Conservation (phyloP, 2,329 filamentous ascomycete species). For the Whalleya microplaca region DNA sequence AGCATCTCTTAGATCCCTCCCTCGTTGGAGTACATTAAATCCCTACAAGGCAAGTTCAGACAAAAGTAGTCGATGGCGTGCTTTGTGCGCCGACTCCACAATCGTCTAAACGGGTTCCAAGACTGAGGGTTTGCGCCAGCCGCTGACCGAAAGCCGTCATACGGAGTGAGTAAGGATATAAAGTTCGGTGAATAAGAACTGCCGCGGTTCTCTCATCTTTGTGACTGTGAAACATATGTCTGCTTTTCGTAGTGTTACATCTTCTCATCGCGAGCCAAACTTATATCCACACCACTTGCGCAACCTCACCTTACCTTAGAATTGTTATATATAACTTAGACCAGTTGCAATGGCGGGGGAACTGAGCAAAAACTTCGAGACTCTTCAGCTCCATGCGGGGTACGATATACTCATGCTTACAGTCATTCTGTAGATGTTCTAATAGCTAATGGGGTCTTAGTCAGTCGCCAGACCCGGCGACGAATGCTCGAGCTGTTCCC, state of each 20-base stretch:
- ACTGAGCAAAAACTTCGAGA: conserved; percentile 72
- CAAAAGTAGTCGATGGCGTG: conserved; percentile 23
- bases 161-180: conserved; percentile 2
- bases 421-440: neutral
- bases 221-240: no score
- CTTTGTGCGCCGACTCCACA: conserved; percentile 18
- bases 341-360: conserved; percentile 46
- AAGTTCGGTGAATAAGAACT: neutral
- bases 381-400: conserved; percentile 84
- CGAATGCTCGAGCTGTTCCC: conserved; percentile 87
- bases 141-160: conserved; percentile 10
- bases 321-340: conserved; percentile 4
- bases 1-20: neutral
- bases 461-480: conserved; percentile 77
- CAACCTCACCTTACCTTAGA: neutral
- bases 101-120: conserved; percentile 9
- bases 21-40: conserved; percentile 2
- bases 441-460: conserved; percentile 47
- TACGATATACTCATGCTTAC: conserved; percentile 44
- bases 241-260: neutral
- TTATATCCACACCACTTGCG: conserved; percentile 3
- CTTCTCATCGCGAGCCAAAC: conserved; percentile 3
- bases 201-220: neutral
- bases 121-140: conserved; percentile 13
- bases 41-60: conserved; percentile 13